Base-by-base conservation (phyloP, 208 protist species). In the Pavlovales sp. region DNA sequence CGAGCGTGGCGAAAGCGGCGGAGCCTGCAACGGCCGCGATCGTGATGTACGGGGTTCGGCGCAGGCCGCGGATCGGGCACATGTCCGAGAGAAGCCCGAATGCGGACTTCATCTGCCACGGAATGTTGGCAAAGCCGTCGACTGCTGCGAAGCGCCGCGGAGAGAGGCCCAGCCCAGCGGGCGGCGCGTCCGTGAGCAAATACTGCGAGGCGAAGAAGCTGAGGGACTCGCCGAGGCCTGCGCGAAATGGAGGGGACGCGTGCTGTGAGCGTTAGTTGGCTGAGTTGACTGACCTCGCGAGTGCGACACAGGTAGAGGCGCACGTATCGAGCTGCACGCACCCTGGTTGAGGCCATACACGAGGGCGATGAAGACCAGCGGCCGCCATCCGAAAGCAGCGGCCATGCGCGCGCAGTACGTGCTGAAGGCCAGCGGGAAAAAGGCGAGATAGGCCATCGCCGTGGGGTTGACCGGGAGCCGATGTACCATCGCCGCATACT, bases 71-170 rank as follows among this genome's bases (percentile, higher is more conserved):
- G 42, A 84, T 32, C 80, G 80, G 80, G 26, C 66, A 7, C 26
- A n/a, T 37, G 44, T 84, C 80, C 5, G 44, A 75, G 30, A 84
- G 32, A 2, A 84, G 22, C 8, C 80, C 80, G n/a, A 75, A 84
- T 26, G 71, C 30, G 34, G 44, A 37, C 44, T 84, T 84, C 30
- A 84, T 37, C 80, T 84, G 80, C 80, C 80, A 84, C 34, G 44
- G 44, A 20, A 57, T 57, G 44, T 57, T 57, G 7, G 81, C 30
- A 46, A 85, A 85, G 47, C 81, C 47, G 32, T 32, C 42, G 81
- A 85, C 22, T 5, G 57, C 57, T 4, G 57, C 57, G 57, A 32
- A 71, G 18, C 57, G 57, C 57, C 1, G 22, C 22, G 57, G 57
- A 2, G 14, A 8, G 18, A 71, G 57, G 22, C 26, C 57, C 7